Conservation (phyloP, 257 asterid species). For the Nicotiana noctiflora region DNA sequence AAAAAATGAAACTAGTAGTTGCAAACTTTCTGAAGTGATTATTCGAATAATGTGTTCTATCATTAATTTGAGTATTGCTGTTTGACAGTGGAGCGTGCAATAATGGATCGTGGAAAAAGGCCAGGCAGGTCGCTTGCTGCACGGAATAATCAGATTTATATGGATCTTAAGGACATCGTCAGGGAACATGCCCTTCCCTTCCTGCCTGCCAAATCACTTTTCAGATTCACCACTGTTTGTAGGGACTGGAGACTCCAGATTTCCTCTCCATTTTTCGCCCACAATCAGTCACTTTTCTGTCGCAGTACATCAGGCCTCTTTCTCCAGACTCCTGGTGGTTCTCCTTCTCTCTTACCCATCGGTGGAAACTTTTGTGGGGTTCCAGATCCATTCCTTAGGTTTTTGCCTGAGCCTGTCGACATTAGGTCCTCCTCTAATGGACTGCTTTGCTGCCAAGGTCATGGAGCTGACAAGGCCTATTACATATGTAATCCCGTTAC, state of each 20-base stretch:
- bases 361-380: constrained; percentile 37
- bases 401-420: constrained; percentile 45
- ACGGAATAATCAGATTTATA: constrained; percentile 25
- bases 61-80: not conserved
- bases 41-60: not conserved
- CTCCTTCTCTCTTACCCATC: constrained; percentile 22
- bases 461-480: constrained; percentile 22
- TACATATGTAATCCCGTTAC: constrained; percentile 49
- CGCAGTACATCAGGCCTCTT: constrained; percentile 27
- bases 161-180: constrained; percentile 41
- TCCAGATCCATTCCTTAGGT: constrained; percentile 37
- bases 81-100: not conserved
- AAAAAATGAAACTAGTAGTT: not conserved
- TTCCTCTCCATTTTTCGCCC: constrained; percentile 43
- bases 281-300: constrained; percentile 33
- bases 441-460: constrained; percentile 43
- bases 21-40: not conserved
- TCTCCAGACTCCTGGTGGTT: constrained; percentile 28
- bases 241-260: constrained; percentile 51
- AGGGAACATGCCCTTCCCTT: constrained; percentile 38
- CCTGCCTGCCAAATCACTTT: constrained; percentile 51
- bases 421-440: constrained; percentile 46
- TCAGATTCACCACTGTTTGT: constrained; percentile 38
- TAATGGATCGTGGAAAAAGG: constrained; percentile 47
- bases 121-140: constrained; percentile 11